These are phyloP conservation scores for Rhizopogon salebrosus DNA, from an alignment of 768 basidiomycete genomes.

Conservation along the genomic window DNA sequence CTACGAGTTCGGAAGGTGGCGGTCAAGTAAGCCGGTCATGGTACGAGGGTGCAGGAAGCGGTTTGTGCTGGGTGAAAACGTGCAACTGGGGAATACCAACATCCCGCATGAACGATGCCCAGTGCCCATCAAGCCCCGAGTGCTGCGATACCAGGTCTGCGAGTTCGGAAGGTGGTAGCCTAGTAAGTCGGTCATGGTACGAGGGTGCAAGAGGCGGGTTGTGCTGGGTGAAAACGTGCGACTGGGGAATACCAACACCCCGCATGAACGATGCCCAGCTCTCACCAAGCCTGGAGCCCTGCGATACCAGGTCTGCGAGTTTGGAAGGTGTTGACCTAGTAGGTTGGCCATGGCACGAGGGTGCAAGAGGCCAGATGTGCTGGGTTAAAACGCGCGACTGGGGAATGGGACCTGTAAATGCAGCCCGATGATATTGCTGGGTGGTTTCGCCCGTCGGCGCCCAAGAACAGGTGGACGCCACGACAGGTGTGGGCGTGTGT, in stretches of 20 bases:
- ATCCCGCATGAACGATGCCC: slow-evolving; percentile 62
- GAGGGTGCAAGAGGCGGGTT: slow-evolving; percentile 6
- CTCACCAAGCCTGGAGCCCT: too few relatives aligned
- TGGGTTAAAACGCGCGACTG: slow-evolving; percentile 12
- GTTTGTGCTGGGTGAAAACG: too few relatives aligned
- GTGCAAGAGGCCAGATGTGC: slow-evolving; percentile 11
- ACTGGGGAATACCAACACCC: slow-evolving; percentile 1
- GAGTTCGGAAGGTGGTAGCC: slow-evolving; percentile 38
- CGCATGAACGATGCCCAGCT: too few relatives aligned
- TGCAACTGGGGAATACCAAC: too few relatives aligned
- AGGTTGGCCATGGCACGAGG: slow-evolving; percentile 3
- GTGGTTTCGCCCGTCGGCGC: slow-evolving; percentile 4
- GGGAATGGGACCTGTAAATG: slow-evolving; percentile 2
- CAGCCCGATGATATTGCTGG: slow-evolving; percentile 8
- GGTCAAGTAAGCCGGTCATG: too few relatives aligned
- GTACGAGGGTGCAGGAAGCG: too few relatives aligned
- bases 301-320: slow-evolving; percentile 55
- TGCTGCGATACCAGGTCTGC: slow-evolving; percentile 52
- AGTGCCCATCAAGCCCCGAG: slow-evolving; percentile 50
- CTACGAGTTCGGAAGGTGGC: too few relatives aligned
- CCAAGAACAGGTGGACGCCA: slow-evolving; percentile 14
- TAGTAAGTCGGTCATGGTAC: slow-evolving; percentile 7
- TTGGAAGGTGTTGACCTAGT: slow-evolving; percentile 33
- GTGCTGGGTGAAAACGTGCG: slow-evolving; percentile 16
- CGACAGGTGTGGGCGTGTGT: slow-evolving; percentile 13